A percentile compares a stretch with the other conserved stretches of the same genome.
phyloP scores from a whole-genome alignment of 2,329 filamentous ascomycete species.

The Colletotrichum gigasporum region DNA sequence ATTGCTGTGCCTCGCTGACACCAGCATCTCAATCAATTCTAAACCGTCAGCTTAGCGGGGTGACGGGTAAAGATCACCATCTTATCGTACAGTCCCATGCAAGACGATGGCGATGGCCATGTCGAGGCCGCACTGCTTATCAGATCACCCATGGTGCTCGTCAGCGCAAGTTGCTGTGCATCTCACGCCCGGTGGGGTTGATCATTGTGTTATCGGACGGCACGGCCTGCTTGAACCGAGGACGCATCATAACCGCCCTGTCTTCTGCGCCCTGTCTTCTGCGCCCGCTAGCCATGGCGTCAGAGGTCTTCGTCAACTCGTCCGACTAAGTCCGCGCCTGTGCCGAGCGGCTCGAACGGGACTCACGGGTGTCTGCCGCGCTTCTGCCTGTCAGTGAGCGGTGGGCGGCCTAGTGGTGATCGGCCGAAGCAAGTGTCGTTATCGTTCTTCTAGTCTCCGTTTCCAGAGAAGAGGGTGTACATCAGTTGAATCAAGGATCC shows the following conservation, averaged over 20 bases:
- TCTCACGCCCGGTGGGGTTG: background rate
- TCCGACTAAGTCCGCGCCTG: constrained; percentile 20
- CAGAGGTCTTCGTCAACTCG: constrained; percentile 11
- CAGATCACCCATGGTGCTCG: background rate
- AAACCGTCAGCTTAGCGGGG: constrained; percentile 22
- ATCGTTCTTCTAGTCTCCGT: constrained; percentile 7
- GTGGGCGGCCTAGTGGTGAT: background rate
- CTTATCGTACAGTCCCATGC: constrained; percentile 1
- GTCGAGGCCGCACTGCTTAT: constrained; percentile 8
- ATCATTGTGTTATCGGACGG: background rate
- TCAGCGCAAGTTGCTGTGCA: background rate
- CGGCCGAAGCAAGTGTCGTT: constrained; percentile 17
- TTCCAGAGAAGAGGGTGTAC: constrained; percentile 12
- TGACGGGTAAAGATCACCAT: constrained; percentile 9
- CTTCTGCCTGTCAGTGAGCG: constrained; percentile 13
- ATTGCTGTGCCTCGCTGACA: constrained; percentile 19
- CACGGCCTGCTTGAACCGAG: background rate
- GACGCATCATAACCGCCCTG: background rate
- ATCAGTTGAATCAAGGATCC: background rate
- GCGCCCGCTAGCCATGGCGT: constrained; percentile 3
- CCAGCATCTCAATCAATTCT: constrained; percentile 9
- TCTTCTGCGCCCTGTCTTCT: constrained; percentile 7
- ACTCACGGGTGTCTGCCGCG: constrained; percentile 21
- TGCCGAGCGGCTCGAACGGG: constrained; percentile 8
- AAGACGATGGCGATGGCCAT: background rate